phyloP scores from a whole-genome alignment of 1,284 basidiomycete genomes.

The Coniferiporia sulphurascens region DNA sequence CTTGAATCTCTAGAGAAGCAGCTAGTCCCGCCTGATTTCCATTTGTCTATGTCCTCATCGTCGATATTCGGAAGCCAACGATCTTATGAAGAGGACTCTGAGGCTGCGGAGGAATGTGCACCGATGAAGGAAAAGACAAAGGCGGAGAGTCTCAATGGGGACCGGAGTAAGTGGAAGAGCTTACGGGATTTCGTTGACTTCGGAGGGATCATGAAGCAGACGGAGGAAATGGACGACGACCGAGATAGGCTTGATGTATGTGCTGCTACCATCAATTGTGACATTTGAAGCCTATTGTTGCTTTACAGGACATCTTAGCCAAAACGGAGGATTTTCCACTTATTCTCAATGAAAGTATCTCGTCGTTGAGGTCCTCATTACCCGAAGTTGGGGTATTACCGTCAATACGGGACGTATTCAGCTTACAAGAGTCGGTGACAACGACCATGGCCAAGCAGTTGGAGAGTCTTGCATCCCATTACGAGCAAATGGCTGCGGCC shows the following conservation, averaged over 20 bases:
- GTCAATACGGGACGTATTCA: slow-evolving; percentile 45
- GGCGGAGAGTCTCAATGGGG: slow-evolving; percentile 29
- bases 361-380: slow-evolving; percentile 48
- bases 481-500: slow-evolving; percentile 66
- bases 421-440: slow-evolving; percentile 51
- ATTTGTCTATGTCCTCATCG: slow-evolving; percentile 57
- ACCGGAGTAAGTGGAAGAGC: slow-evolving; percentile 69
- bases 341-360: slow-evolving; percentile 49
- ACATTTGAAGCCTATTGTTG: not conserved
- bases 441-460: slow-evolving; percentile 66
- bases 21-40: slow-evolving; percentile 69
- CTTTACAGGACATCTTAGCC: slow-evolving; percentile 49
- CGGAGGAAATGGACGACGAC: slow-evolving; percentile 68
- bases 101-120: not conserved
- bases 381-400: slow-evolving; percentile 37
- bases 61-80: slow-evolving; percentile 73
- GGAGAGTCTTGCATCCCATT: slow-evolving; percentile 66
- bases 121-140: slow-evolving; percentile 3
- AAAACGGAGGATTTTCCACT: slow-evolving; percentile 64
- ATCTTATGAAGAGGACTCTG: slow-evolving; percentile 32
- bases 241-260: slow-evolving; percentile 60
- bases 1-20: slow-evolving; percentile 68
- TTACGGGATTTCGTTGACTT: slow-evolving; percentile 80
- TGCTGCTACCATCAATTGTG: slow-evolving; percentile 15
- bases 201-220: slow-evolving; percentile 64